Base-by-base conservation (phyloP, 2,329 filamentous ascomycete species). In the Sarocladium oryzae region DNA sequence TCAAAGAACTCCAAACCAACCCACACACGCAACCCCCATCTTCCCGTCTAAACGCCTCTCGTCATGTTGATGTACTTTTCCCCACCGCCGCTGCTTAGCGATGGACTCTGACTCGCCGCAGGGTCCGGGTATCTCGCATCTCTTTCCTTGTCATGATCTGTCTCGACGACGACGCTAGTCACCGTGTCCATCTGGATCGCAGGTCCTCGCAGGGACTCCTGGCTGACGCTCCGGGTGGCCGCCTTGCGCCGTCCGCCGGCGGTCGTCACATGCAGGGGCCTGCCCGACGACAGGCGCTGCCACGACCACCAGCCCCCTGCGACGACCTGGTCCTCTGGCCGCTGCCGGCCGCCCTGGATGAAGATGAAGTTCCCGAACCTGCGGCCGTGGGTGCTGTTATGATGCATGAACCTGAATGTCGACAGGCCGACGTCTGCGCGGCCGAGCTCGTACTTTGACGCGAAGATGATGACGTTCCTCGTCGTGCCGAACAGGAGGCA, bases 401-500 rank as follows among this genome's bases (percentile, higher is more conserved):
- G 65, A 63, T 77, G 69, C 63, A 77, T 69, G 51, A 78, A 78
- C 0, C 71, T 64, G 52, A 81, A 81, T 0, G 77, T 80, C 18
- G 69, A 65, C 8, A 81, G 56, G 0, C 78, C 78, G 0, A 72
- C 72, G 16, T 78, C 73, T 10, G 72, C 67, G 0, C 63, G 63
- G 35, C 71, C 68, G 8, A 72, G 58, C 0, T 64, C 58, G 38
- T 62, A 58, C n/a, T 57, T 58, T 15, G 62, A 61, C 0, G 62
- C 63, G 52, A 80, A 80, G 28, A 81, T 66, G 50, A 81, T 78
- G n/a, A 71, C 68, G 16, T 73, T 69, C 28, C 77, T 67, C 0
- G 76, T 80, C 2, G 69, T 72, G 3, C 75, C 71, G 56, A 80
- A 82, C 3, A 82, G 60, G 0, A 76, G 53, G 7, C 78, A 76